Conservation (phyloP, 345 rosid species). For the Dipteronia sinensis region DNA sequence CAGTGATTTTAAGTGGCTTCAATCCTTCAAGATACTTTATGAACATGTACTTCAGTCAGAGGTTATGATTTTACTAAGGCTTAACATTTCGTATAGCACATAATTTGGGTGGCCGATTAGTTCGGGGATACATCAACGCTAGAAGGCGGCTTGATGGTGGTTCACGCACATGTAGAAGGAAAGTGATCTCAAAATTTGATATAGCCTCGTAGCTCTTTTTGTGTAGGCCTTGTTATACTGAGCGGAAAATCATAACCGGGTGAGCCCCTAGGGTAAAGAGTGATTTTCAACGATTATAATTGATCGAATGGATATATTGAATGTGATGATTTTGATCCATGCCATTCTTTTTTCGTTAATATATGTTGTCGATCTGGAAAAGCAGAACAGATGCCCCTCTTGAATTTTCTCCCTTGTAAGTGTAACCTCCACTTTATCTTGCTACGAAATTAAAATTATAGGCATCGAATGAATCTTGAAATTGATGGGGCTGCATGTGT, state of each 20-base stretch:
- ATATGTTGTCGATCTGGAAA: conserved; percentile 23
- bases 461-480: not conserved
- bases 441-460: not conserved
- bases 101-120: conserved; percentile 14
- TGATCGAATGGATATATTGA: conserved; percentile 24
- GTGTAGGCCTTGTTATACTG: conserved; percentile 23
- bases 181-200: conserved; percentile 19
- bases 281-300: conserved; percentile 24
- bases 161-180: conserved; percentile 18
- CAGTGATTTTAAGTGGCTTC: conserved; percentile 96
- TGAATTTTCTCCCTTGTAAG: not conserved
- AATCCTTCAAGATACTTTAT: conserved; percentile 96
- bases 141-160: conserved; percentile 24
- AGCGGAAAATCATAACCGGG: conserved; percentile 18
- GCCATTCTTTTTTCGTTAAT: conserved; percentile 20
- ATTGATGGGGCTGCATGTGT: not conserved
- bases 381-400: conserved; percentile 2
- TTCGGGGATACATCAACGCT: conserved; percentile 20
- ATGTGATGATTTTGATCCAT: conserved; percentile 33
- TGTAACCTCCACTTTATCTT: not conserved
- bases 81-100: conserved; percentile 21
- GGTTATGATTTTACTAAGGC: conserved; percentile 47
- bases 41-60: conserved; percentile 86
- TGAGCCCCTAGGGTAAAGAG: conserved; percentile 18
- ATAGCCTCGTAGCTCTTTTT: conserved; percentile 23